Conservation (phyloP, 805 yeast species). For the Teunomyces kruisii region DNA sequence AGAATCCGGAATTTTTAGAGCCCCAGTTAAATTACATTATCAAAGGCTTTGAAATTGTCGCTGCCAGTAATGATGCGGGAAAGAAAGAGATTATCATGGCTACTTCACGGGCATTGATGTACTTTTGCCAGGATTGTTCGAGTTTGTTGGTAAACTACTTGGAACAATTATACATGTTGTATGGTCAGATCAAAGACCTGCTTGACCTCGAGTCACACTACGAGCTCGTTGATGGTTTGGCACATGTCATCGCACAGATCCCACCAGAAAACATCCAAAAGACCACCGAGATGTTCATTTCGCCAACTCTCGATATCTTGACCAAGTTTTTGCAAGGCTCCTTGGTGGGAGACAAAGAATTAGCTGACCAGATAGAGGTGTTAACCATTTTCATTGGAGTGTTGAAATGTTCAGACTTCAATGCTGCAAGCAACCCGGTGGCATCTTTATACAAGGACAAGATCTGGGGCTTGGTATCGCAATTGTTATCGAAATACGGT, state of each 20-base stretch:
- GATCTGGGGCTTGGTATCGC: slow-evolving; percentile 58
- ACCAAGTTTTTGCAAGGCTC: slow-evolving; percentile 13
- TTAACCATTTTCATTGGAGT: slow-evolving; percentile 59
- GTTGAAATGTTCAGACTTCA: slow-evolving; percentile 48
- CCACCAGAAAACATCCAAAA: slow-evolving; percentile 52
- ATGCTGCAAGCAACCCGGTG: slow-evolving; percentile 45
- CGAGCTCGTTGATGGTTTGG: slow-evolving; percentile 87
- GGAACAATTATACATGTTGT: slow-evolving; percentile 74
- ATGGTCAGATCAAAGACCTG: slow-evolving; percentile 49
- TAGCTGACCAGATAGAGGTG: slow-evolving; percentile 74
- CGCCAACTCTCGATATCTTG: slow-evolving; percentile 55
- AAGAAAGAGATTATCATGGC: slow-evolving; percentile 66
- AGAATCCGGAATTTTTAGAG: slow-evolving; percentile 80
- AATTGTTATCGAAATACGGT: slow-evolving; percentile 55
- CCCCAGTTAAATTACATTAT: slow-evolving; percentile 82
- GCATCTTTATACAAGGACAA: slow-evolving; percentile 52
- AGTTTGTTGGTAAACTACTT: slow-evolving; percentile 59
- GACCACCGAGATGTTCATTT: slow-evolving; percentile 61
- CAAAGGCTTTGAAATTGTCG: slow-evolving; percentile 53
- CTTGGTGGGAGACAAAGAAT: slow-evolving; percentile 6
- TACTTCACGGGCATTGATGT: slow-evolving; percentile 91
- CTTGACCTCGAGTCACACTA: slow-evolving; percentile 68
- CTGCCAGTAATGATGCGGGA: slow-evolving; percentile 5
- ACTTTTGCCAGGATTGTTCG: slow-evolving; percentile 90
- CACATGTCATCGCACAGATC: slow-evolving; percentile 71